These are phyloP conservation scores for Fusarium nanum DNA, from an alignment of 2,329 filamentous ascomycete genomes.

Conservation along the genomic window DNA sequence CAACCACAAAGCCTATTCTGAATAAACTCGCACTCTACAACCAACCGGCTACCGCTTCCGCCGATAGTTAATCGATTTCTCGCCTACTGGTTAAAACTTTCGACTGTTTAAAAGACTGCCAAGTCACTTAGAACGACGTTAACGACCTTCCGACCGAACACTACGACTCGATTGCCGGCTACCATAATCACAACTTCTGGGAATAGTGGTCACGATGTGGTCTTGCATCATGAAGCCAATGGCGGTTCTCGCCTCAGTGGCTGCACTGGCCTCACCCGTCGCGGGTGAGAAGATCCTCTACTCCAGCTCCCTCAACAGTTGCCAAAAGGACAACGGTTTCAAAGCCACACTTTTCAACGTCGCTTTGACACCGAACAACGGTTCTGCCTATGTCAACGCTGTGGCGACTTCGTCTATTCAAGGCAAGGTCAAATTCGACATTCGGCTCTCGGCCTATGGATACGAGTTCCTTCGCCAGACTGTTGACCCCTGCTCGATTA, in stretches of 20 bases:
- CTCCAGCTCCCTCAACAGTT: constrained; percentile 86
- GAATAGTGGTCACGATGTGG: constrained; percentile 57
- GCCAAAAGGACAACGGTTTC: constrained; percentile 86
- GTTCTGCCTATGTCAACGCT: constrained; percentile 77
- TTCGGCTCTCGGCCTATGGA: constrained; percentile 85
- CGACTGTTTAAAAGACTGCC: not conserved
- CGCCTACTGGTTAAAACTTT: not conserved
- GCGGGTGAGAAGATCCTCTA: constrained; percentile 75
- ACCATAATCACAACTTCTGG: constrained; percentile 1
- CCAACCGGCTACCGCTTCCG: constrained; percentile 3
- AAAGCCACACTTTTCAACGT: constrained; percentile 91
- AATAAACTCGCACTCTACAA: constrained; percentile 34
- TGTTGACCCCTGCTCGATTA: constrained; percentile 79
- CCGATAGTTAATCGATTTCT: constrained; percentile 10
- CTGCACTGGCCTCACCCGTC: constrained; percentile 59
- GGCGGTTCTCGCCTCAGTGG: constrained; percentile 59
- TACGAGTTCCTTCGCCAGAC: constrained; percentile 74
- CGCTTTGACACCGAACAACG: constrained; percentile 80
- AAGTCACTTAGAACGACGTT: constrained; percentile 15
- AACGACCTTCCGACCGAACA: constrained; percentile 4
- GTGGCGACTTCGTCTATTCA: constrained; percentile 84
- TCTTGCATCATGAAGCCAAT: constrained; percentile 59
- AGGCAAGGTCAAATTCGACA: constrained; percentile 82
- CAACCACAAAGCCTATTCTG: constrained; percentile 10
- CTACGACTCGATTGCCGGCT: constrained; percentile 8